These are phyloP conservation scores for Medicago lupulina DNA, from an alignment of 306 rosid genomes.

Conservation along the genomic window DNA sequence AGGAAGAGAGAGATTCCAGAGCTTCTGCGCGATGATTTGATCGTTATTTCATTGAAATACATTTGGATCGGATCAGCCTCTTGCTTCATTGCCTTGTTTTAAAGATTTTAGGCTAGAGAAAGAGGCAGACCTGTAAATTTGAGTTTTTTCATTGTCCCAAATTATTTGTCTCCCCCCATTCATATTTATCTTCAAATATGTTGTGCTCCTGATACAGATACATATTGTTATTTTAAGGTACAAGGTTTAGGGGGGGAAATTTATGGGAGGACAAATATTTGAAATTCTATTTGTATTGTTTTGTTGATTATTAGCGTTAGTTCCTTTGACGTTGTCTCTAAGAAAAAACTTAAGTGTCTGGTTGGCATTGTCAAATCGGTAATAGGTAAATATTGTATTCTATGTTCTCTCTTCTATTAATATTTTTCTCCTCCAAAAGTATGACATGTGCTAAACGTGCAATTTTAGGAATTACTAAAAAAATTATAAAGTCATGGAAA, in stretches of 20 bases:
- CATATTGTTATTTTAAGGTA: constrained; percentile 43
- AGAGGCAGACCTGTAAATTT: constrained; percentile 86
- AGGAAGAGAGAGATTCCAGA: constrained; percentile 46
- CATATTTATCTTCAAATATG: constrained; percentile 47
- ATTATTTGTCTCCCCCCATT: constrained; percentile 57
- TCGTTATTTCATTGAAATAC: constrained; percentile 57
- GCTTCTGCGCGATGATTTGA: constrained; percentile 48
- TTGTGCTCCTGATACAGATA: constrained; percentile 55
- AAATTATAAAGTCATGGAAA: neutral
- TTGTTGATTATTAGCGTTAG: constrained; percentile 40
- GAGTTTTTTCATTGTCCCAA: constrained; percentile 51
- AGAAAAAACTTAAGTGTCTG: neutral
- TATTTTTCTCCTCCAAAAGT: neutral
- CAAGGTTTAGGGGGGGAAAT: constrained; percentile 39
- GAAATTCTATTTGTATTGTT: constrained; percentile 47
- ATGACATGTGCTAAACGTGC: neutral
- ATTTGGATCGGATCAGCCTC: constrained; percentile 74
- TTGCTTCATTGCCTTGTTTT: constrained; percentile 70
- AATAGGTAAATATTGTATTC: neutral
- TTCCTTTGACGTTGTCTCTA: constrained; percentile 21
- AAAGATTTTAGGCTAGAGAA: constrained; percentile 80
- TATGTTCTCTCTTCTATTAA: neutral
- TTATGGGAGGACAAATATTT: constrained; percentile 50
- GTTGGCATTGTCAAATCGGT: neutral
- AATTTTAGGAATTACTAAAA: neutral